phyloP scores from a whole-genome alignment of 2,329 filamentous ascomycete genomes.

The Orbilia ellipsospora region DNA sequence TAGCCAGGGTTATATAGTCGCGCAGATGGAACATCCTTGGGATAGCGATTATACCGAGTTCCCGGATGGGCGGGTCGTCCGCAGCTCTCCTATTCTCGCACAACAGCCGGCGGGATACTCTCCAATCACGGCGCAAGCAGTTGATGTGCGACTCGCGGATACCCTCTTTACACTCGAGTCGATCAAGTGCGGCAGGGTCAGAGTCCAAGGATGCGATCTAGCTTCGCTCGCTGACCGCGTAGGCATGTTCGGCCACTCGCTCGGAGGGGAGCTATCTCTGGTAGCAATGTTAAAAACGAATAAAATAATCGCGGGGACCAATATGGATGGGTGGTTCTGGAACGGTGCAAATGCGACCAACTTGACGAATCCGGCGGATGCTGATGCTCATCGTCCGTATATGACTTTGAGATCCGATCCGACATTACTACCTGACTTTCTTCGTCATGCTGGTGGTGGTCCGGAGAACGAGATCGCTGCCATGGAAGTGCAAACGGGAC shows the following conservation, averaged over 20 bases:
- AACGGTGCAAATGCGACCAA: slow-evolving; percentile 41
- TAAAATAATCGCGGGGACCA: slow-evolving; percentile 29
- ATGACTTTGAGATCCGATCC: slow-evolving; percentile 13
- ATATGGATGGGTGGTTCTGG: slow-evolving; percentile 48
- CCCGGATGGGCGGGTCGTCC: slow-evolving; percentile 13
- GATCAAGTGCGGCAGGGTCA: slow-evolving; percentile 23
- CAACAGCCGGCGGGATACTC: slow-evolving; percentile 16
- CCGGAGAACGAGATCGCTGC: slow-evolving; percentile 35
- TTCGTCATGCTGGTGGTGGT: slow-evolving; percentile 31
- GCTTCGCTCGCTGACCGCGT: slow-evolving; percentile 17
- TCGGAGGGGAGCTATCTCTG: slow-evolving; percentile 26
- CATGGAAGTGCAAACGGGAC: slow-evolving; percentile 33
- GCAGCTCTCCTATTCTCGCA: background rate
- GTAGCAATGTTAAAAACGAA: slow-evolving; percentile 26
- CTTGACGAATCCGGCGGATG: slow-evolving; percentile 16
- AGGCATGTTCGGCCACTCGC: slow-evolving; percentile 34
- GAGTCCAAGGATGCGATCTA: slow-evolving; percentile 18
- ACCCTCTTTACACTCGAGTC: slow-evolving; percentile 15
- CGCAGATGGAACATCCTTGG: slow-evolving; percentile 17
- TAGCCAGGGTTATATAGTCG: slow-evolving; percentile 22
- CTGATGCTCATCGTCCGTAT: slow-evolving; percentile 26
- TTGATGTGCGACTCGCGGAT: slow-evolving; percentile 32
- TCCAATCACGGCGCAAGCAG: slow-evolving; percentile 6
- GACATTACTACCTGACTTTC: slow-evolving; percentile 8
- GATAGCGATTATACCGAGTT: slow-evolving; percentile 29